phyloP scores from a whole-genome alignment of 305 asterid species.

The Coffea humblotiana region DNA sequence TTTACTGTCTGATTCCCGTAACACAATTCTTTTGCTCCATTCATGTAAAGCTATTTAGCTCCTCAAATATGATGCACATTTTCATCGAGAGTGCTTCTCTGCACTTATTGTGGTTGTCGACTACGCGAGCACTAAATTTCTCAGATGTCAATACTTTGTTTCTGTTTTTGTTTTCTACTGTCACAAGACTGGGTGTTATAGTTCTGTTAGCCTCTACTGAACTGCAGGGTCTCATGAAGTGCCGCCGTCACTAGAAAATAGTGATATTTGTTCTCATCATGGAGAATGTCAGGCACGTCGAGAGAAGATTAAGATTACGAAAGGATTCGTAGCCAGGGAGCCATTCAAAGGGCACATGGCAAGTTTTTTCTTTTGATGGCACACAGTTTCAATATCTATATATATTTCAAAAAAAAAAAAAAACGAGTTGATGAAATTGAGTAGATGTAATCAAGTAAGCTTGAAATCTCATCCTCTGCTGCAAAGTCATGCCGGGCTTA shows the following conservation, averaged over 20 bases:
- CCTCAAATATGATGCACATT: background rate
- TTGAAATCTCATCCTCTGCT: background rate
- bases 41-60: background rate
- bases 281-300: slow-evolving; percentile 79
- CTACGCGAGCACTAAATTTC: background rate
- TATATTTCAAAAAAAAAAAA: no score
- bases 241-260: slow-evolving; percentile 48
- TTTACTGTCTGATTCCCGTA: background rate
- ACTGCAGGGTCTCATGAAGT: slow-evolving; percentile 76
- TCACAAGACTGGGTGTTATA: background rate
- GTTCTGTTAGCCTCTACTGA: background rate
- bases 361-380: slow-evolving; percentile 25
- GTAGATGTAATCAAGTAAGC: background rate
- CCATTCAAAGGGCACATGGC: slow-evolving; percentile 88
- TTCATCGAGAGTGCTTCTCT: background rate
- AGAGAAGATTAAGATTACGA: slow-evolving; percentile 74
- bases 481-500: background rate
- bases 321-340: slow-evolving; percentile 86
- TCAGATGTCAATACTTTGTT: background rate
- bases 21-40: background rate
- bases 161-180: background rate
- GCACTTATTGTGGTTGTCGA: background rate
- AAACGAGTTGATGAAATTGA: background rate
- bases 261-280: slow-evolving; percentile 70
- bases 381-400: background rate